These are phyloP conservation scores for Phytophthora agathidicida DNA, from an alignment of 352 stramenopile genomes.

Conservation along the genomic window DNA sequence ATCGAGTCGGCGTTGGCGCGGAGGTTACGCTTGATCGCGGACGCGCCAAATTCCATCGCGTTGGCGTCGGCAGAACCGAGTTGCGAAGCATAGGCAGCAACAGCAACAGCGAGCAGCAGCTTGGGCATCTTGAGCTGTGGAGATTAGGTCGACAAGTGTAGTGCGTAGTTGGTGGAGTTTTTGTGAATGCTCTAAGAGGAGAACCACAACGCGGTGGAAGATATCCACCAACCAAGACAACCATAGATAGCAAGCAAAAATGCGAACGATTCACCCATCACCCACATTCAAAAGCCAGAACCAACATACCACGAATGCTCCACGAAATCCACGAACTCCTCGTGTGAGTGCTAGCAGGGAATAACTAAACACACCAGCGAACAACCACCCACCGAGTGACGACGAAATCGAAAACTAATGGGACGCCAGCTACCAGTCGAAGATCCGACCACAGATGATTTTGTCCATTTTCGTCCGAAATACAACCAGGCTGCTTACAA, in stretches of 20 bases:
- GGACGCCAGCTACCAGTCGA: conserved; percentile 23
- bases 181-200: conserved; percentile 5
- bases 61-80: conserved; percentile 2
- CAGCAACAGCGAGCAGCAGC: not conserved
- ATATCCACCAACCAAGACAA: not conserved
- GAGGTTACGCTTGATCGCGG: not conserved
- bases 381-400: conserved; percentile 22
- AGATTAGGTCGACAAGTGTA: too few relatives aligned
- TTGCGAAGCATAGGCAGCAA: conserved; percentile 6
- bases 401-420: conserved; percentile 22
- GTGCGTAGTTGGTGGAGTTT: conserved; percentile 6
- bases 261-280: not conserved
- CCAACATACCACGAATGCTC: conserved; percentile 20
- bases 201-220: not conserved
- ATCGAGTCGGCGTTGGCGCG: conserved; percentile 2
- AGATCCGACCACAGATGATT: conserved; percentile 20
- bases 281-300: conserved; percentile 13
- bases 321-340: conserved; percentile 17
- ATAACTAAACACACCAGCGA: conserved; percentile 15
- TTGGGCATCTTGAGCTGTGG: conserved; percentile 15
- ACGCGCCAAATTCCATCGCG: not conserved
- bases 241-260: not conserved
- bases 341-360: conserved; percentile 4
- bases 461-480: conserved; percentile 36
- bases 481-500: conserved; percentile 23